These are phyloP conservation scores for Neurospora hispaniola DNA, from an alignment of 495 filamentous ascomycete species.

Conservation along the genomic window DNA sequence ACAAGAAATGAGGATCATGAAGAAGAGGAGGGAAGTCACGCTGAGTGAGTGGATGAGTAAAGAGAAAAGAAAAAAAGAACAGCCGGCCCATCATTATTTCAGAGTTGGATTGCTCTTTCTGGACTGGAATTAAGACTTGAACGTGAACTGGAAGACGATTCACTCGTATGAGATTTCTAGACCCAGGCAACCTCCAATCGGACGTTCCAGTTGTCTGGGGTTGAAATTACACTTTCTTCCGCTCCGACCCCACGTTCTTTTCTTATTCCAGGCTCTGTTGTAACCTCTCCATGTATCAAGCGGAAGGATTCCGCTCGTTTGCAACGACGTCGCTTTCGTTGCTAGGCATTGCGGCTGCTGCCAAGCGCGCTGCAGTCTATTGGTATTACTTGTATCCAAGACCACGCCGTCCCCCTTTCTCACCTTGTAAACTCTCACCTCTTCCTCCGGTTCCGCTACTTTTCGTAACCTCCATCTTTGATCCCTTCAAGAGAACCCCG, in stretches of 20 bases:
- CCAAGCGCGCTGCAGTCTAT: background rate
- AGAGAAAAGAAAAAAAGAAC: background rate
- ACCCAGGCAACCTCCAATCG: background rate
- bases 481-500: background rate
- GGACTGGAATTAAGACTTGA: background rate
- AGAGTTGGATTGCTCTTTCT: background rate
- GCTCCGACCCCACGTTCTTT: background rate
- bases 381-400: background rate
- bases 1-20: background rate
- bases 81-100: background rate
- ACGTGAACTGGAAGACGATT: background rate
- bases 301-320: background rate
- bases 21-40: background rate
- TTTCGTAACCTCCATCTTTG: background rate
- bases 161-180: background rate
- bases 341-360: background rate
- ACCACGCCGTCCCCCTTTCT: background rate
- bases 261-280: background rate
- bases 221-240: background rate
- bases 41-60: background rate
- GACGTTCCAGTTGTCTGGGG: background rate
- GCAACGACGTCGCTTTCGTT: background rate
- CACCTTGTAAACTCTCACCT: background rate
- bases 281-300: background rate
- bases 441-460: background rate